Evolutionary conservation across 805 yeast species (phyloP).

Genomic region (Candida michaelii): DNA sequence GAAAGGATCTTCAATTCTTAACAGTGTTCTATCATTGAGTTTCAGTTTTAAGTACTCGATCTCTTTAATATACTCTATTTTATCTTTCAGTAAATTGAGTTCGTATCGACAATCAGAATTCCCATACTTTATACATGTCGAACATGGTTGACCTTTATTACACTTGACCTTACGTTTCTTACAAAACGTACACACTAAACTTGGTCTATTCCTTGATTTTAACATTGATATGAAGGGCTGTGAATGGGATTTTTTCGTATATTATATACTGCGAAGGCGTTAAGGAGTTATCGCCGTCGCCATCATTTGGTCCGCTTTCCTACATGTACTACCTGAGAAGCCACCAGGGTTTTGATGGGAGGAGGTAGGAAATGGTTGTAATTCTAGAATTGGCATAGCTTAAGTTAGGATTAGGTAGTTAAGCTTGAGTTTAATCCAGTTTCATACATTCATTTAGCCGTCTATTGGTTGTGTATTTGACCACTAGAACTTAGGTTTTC

Average conservation of each 20-base stretch:
- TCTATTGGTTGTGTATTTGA: too few relatives aligned
- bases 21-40: not conserved
- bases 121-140: slow-evolving; percentile 31
- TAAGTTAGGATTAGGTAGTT: too few relatives aligned
- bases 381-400: too few relatives aligned
- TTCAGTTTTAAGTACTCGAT: slow-evolving; percentile 1
- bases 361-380: too few relatives aligned
- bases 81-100: slow-evolving; percentile 1
- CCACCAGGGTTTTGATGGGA: too few relatives aligned
- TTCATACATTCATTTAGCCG: too few relatives aligned
- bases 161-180: slow-evolving; percentile 38
- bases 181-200: slow-evolving; percentile 28
- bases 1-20: slow-evolving; percentile 1
- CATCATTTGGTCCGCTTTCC: not conserved
- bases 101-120: slow-evolving; percentile 16
- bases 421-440: too few relatives aligned
- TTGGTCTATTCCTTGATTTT: slow-evolving; percentile 30
- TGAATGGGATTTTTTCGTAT: too few relatives aligned
- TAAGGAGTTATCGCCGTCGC: slow-evolving; percentile 1
- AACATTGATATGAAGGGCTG: too few relatives aligned
- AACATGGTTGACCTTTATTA: slow-evolving; percentile 37
- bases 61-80: slow-evolving; percentile 7
- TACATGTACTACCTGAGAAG: too few relatives aligned
- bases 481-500: too few relatives aligned
- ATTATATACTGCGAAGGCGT: not conserved